Percentiles rank a stretch among this genome's conserved stretches.
These are phyloP conservation scores for Pascua guehoae DNA, from an alignment of 1,284 basidiomycete species.

Conservation along the genomic window DNA sequence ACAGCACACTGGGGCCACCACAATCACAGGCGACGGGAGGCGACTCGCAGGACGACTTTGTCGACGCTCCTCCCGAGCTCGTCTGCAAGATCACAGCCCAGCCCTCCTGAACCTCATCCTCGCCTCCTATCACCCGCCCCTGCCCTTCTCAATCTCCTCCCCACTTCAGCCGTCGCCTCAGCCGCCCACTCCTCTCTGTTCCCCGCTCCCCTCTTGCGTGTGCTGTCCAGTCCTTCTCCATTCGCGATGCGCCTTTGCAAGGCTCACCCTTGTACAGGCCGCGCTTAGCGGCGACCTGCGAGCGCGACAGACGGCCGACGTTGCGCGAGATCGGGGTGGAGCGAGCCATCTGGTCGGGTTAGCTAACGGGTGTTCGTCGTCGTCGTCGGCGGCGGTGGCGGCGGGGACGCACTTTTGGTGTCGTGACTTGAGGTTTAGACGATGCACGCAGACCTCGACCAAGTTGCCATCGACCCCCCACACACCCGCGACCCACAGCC, in stretches of 20 bases:
- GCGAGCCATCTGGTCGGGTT: constrained; percentile 73
- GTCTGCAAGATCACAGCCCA: no score
- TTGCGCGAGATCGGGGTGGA: constrained; percentile 79
- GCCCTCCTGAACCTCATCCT: no score
- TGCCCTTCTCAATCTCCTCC: not conserved
- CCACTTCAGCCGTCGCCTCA: not conserved
- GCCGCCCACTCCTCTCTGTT: not conserved
- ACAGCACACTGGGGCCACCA: not conserved
- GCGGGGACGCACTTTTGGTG: constrained; percentile 15
- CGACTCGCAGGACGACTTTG: no score
- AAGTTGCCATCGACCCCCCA: not conserved
- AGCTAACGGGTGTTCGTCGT: constrained; percentile 6
- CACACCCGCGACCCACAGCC: not conserved
- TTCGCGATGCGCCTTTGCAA: not conserved
- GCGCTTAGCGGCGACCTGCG: constrained; percentile 75
- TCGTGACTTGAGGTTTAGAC: constrained; percentile 18
- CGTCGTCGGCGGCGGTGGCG: constrained; percentile 3
- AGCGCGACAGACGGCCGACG: constrained; percentile 78
- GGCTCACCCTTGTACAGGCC: constrained; percentile 57
- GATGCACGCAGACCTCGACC: constrained; percentile 3
- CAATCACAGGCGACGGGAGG: no score
- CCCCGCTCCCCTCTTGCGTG: not conserved
- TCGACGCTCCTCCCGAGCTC: no score
- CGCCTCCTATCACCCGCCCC: no score
- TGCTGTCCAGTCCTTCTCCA: not conserved